phyloP scores from a whole-genome alignment of 73 alveolate species.

The Breviolum minutum region DNA sequence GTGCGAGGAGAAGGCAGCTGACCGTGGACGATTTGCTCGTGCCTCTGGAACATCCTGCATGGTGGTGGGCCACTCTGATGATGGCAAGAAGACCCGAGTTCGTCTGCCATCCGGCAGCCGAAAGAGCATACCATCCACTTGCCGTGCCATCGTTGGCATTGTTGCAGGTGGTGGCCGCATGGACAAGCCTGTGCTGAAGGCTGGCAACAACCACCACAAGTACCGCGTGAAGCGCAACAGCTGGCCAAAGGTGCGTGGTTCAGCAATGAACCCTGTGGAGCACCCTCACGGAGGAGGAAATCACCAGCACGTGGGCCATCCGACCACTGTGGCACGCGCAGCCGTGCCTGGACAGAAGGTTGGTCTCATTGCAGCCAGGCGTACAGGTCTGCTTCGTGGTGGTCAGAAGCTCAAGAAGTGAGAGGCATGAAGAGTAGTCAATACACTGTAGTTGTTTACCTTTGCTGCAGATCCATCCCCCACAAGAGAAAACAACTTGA shows the following conservation, averaged over 20 bases:
- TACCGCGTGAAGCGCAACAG: conserved; percentile 98
- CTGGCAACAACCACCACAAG: conserved; percentile 98
- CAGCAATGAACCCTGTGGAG: conserved; percentile 99
- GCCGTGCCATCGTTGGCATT: conserved; percentile 99
- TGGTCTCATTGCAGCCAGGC: conserved; percentile 94
- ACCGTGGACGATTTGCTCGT: conserved; percentile 98
- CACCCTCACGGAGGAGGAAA: conserved; percentile 99
- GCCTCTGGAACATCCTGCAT: conserved; percentile 98
- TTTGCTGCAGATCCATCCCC: no score
- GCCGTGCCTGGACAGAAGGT: conserved; percentile 99
- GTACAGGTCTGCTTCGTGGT: conserved; percentile 89
- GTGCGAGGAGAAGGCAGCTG: conserved; percentile 98
- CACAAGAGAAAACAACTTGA: no score
- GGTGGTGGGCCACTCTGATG: conserved; percentile 98
- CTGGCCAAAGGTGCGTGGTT: conserved; percentile 99
- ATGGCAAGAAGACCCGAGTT: conserved; percentile 97
- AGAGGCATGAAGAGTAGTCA: not conserved
- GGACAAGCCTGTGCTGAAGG: conserved; percentile 99
- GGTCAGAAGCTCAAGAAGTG: conserved; percentile 47
- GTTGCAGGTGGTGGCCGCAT: conserved; percentile 99
- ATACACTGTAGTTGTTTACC: no score
- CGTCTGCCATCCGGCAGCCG: conserved; percentile 99
- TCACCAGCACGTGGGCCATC: conserved; percentile 99
- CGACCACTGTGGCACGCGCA: conserved; percentile 98
- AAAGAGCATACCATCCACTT: conserved; percentile 96